These are phyloP conservation scores for Xerocomus potaroensis DNA, from an alignment of 768 basidiomycete genomes.

Conservation along the genomic window DNA sequence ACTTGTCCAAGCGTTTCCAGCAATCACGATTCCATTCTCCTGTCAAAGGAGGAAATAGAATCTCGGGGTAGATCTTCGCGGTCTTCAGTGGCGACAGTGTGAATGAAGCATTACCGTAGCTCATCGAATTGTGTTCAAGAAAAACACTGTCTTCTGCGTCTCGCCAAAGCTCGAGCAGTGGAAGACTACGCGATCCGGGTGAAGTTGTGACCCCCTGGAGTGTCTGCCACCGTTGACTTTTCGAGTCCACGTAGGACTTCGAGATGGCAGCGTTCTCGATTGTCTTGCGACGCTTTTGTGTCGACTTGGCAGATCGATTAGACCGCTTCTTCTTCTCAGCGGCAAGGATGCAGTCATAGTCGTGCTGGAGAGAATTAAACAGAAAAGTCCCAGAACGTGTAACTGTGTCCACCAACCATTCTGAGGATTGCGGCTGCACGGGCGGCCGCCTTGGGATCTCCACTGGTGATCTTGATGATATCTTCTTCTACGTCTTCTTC, in stretches of 20 bases:
- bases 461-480: slow-evolving; percentile 79
- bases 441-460: slow-evolving; percentile 83
- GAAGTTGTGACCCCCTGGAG: slow-evolving; percentile 13
- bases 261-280: slow-evolving; percentile 28
- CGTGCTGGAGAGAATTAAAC: slow-evolving; percentile 48
- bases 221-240: slow-evolving; percentile 11
- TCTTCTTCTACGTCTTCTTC: slow-evolving; percentile 36
- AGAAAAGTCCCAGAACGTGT: neutral
- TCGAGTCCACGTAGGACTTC: slow-evolving; percentile 20
- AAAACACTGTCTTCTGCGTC: slow-evolving; percentile 29
- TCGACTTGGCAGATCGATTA: slow-evolving; percentile 30
- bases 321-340: slow-evolving; percentile 26
- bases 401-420: slow-evolving; percentile 48
- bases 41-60: slow-evolving; percentile 3
- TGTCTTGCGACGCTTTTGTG: slow-evolving; percentile 38
- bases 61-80: neutral
- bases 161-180: slow-evolving; percentile 26
- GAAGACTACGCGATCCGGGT: slow-evolving; percentile 33
- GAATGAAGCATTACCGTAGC: slow-evolving; percentile 11
- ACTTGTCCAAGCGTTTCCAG: slow-evolving; percentile 77
- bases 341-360: slow-evolving; percentile 72
- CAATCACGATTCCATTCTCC: slow-evolving; percentile 66
- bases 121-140: slow-evolving; percentile 24
- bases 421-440: slow-evolving; percentile 91
- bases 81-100: slow-evolving; percentile 16